Percentiles rank a stretch among this genome's conserved stretches.
Conservation (phyloP, 768 basidiomycete species). For the Termitomyces sp. region DNA sequence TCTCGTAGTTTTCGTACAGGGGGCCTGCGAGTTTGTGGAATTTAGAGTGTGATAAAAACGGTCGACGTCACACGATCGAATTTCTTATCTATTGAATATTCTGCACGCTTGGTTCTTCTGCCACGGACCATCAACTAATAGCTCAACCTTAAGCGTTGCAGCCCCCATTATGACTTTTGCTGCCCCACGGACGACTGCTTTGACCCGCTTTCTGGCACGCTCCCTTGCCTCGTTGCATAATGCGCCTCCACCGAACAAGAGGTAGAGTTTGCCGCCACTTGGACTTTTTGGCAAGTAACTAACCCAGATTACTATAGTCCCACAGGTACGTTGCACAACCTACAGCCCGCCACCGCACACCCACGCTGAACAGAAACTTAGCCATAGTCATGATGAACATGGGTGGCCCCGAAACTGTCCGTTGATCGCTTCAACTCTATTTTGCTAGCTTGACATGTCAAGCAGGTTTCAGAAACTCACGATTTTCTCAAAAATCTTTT, state of each 20-base stretch:
- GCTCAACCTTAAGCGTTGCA: background rate
- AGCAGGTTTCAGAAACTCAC: conserved; percentile 85
- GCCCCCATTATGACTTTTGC: conserved; percentile 10
- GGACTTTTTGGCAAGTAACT: conserved; percentile 14
- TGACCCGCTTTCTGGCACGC: conserved; percentile 28
- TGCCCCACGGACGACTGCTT: conserved; percentile 10
- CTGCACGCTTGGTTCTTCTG: background rate
- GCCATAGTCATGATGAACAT: conserved; percentile 98
- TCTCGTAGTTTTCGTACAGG: too few relatives aligned
- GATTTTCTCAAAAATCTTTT: conserved; percentile 93
- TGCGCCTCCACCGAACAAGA: conserved; percentile 35
- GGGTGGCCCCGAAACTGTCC: conserved; percentile 93
- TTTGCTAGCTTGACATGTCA: conserved; percentile 8
- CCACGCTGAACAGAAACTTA: conserved; percentile 18
- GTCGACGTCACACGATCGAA: background rate
- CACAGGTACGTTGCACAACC: conserved; percentile 43
- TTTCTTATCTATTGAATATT: background rate
- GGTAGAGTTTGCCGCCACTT: conserved; percentile 25
- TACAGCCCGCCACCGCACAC: conserved; percentile 5
- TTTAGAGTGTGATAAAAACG: background rate
- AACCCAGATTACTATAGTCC: conserved; percentile 35
- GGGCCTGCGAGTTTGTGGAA: too few relatives aligned
- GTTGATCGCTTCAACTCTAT: conserved; percentile 19
- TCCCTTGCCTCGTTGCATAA: conserved; percentile 44
- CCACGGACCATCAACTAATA: background rate